Evolutionary conservation across 139 green algal genomes (phyloP).

Genomic region (Nannochloris sp.): DNA sequence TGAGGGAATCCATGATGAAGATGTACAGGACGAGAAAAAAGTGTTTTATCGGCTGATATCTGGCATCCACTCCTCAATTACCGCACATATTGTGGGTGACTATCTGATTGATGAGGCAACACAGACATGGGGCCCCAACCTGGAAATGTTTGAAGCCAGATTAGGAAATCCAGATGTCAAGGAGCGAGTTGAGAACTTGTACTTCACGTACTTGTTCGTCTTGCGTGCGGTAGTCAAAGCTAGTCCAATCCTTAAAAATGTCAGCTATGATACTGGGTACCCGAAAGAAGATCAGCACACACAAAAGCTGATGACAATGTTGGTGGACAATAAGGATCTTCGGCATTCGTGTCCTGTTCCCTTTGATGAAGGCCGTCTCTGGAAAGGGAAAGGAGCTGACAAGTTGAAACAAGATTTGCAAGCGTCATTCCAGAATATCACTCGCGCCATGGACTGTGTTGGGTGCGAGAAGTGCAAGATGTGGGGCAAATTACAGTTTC

Average conservation of each 20-base stretch:
- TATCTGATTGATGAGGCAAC: conserved; percentile 52
- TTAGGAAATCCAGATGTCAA: conserved; percentile 42
- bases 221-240: conserved; percentile 78
- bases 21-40: conserved; percentile 51
- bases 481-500: conserved; percentile 96
- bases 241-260: conserved; percentile 44
- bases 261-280: conserved; percentile 56
- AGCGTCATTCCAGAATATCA: conserved; percentile 86
- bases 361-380: conserved; percentile 88
- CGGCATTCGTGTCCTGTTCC: conserved; percentile 68
- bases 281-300: conserved; percentile 54
- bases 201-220: conserved; percentile 92
- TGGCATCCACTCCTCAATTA: conserved; percentile 92
- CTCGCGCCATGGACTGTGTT: conserved; percentile 94
- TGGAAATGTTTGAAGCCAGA: conserved; percentile 58
- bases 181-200: conserved; percentile 76
- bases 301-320: conserved; percentile 35
- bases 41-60: conserved; percentile 77
- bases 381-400: conserved; percentile 57
- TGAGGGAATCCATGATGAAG: neutral
- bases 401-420: conserved; percentile 62
- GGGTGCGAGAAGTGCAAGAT: conserved; percentile 99
- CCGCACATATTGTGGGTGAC: conserved; percentile 67
- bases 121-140: conserved; percentile 58
- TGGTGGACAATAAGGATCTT: conserved; percentile 54